Evolutionary conservation across 805 yeast genomes (phyloP), one percentile per base, ranked within the genome.

Genomic region (Starmerella powellii): DNA sequence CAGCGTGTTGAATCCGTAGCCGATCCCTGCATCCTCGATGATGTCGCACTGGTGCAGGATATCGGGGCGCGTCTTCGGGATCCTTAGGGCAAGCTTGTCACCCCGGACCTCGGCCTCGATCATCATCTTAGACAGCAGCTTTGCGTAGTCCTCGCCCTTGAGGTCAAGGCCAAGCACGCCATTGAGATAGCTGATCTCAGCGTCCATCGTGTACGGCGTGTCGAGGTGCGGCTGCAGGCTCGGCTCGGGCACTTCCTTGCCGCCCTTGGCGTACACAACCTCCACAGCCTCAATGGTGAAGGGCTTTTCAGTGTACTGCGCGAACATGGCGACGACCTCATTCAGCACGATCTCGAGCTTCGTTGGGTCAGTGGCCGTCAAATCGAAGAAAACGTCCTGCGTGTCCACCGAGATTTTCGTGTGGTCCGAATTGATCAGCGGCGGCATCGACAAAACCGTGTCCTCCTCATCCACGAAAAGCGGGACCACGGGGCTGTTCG

Each of bases 11-110:
- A 80, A 91, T 44, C 98, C 99, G 60, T 85, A 91, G 24, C 85
- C 93, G 58, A 91, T 80, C 37, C 95, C 98, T 37, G 88, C 95
- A 63, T 91, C 99, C 65, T 91, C 99, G 94, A 91, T 83, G 52
- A 91, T 79, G 65, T 91, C 99, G 71, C 97, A 88, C 61, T 85
- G 94, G 64, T 91, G 99, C 57, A 91, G 71, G 48, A 91, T 74
- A 64, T 91, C 99, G 10, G 97, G 78, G 69, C 99, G 81, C 30
- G 98, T 91, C 56, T 84, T 79, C 49, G 99, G 99, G 46, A 91
- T 75, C 30, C 64, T 60, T 40, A 76, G 74, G 38, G 83, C 58
- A 31, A 73, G 58, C 50, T 73, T 70, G 1, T 59, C 53, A 3
- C 62, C 48, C 3, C 78, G 66, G 26, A 76, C 74, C 16, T 61